Conservation (phyloP, 805 yeast genomes). For the Wickerhamomyces bovis region DNA sequence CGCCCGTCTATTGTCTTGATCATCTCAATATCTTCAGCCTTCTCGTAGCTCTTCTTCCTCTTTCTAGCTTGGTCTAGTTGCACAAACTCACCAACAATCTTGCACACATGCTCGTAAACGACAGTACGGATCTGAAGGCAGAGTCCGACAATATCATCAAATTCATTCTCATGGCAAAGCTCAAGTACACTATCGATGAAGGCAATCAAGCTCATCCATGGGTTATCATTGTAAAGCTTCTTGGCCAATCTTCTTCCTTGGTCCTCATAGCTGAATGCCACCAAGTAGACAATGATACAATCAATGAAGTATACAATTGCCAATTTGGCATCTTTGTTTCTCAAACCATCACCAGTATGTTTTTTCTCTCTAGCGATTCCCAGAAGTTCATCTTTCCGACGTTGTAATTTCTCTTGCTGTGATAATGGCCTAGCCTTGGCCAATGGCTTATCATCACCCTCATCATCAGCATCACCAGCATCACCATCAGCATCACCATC, state of each 20-base stretch:
- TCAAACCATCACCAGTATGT: conserved; percentile 15
- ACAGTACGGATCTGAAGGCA: conserved; percentile 11
- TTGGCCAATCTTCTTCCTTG: conserved; percentile 8
- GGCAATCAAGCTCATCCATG: conserved; percentile 16
- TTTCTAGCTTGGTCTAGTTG: conserved; percentile 4
- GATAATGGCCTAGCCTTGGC: background rate
- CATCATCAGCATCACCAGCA: too few relatives aligned
- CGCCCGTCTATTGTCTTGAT: conserved; percentile 1
- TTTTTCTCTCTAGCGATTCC: conserved; percentile 8
- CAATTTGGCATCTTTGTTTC: background rate
- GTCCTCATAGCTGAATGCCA: conserved; percentile 20
- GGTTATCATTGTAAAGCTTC: conserved; percentile 8
- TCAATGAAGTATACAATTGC: conserved; percentile 13
- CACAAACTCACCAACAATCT: conserved; percentile 9
- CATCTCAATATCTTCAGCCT: background rate
- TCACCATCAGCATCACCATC: background rate
- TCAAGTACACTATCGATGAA: conserved; percentile 11
- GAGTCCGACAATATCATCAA: conserved; percentile 11
- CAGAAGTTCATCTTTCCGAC: conserved; percentile 1
- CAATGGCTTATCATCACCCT: background rate
- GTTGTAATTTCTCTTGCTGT: background rate
- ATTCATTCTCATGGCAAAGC: conserved; percentile 1
- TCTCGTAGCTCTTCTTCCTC: conserved; percentile 1
- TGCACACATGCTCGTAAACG: conserved; percentile 14
- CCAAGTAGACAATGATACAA: conserved; percentile 15